Evolutionary conservation across 2,329 filamentous ascomycete genomes (phyloP).

Genomic region (Metarhizium album): DNA sequence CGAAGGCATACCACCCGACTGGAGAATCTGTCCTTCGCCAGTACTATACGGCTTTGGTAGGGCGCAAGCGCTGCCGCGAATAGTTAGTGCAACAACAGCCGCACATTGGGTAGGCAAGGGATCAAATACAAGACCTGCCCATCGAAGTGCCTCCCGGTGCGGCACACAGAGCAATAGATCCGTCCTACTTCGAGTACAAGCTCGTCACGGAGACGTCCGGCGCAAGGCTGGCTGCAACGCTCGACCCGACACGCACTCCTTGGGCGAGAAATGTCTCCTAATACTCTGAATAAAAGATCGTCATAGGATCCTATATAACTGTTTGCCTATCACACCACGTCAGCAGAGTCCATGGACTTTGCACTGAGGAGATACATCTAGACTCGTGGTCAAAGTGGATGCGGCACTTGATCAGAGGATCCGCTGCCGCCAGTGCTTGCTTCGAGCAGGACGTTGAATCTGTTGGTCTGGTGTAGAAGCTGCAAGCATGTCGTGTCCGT

Average conservation of each 20-base stretch:
- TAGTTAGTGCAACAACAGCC: conserved; percentile 48
- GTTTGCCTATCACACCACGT: conserved; percentile 35
- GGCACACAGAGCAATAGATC: conserved; percentile 48
- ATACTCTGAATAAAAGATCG: conserved; percentile 32
- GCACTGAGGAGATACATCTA: too few species aligned
- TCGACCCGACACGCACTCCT: conserved; percentile 39
- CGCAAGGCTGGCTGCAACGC: conserved; percentile 46
- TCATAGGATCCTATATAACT: conserved; percentile 30
- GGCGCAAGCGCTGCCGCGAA: conserved; percentile 29
- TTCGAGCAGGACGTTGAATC: too few species aligned
- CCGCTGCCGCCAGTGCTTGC: too few species aligned
- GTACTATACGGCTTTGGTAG: conserved; percentile 33
- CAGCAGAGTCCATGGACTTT: too few species aligned
- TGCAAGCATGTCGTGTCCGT: too few species aligned
- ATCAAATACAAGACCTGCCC: conserved; percentile 47
- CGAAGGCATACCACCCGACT: conserved; percentile 46
- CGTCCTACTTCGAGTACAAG: conserved; percentile 47
- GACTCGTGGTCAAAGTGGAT: too few species aligned
- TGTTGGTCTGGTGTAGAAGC: too few species aligned
- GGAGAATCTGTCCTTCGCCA: conserved; percentile 37
- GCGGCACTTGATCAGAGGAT: conserved; percentile 26
- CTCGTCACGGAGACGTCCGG: conserved; percentile 49
- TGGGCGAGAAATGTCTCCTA: conserved; percentile 45
- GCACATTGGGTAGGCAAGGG: conserved; percentile 46
- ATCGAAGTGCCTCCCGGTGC: conserved; percentile 48